Base-by-base conservation (phyloP, 441 rosid genomes). In the Arabidopsis hybrid region DNA sequence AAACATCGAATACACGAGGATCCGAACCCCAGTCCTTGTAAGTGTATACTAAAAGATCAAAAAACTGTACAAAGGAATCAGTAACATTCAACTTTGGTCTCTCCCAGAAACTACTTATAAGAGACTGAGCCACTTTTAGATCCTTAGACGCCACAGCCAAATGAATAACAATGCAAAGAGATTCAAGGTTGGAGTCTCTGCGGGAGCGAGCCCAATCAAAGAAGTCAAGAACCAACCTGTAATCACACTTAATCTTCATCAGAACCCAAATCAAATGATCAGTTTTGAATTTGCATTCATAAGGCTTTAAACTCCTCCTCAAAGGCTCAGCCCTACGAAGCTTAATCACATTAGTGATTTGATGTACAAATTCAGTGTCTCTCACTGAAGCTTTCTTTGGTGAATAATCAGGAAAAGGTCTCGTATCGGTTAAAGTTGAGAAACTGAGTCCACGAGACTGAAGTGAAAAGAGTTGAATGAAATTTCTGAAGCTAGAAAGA, bases 21-120 rank as follows among this genome's bases (percentile, higher is more conserved):
- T 92, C 85, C 18, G 95, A 88, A 70, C 97, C 88, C 99, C 97
- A 94, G 31, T 89, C 92, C 82, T 90, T 92, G 62, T 90, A 90
- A 1, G 97, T 94, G 73, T 90, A 90, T 50, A 92, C 81, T 61
- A 94, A 72, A 56, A 57, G 81, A 65, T 90, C 87, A 70, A 85
- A 75, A 79, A 90, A 89, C 70, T 73, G 84, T 61, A 75, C 49
- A 69, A 83, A 90, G 13, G 86, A 81, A 78, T 46, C 75, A 79
- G 74, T 50, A 65, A 83, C 67, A 84, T 86, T 90, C 65, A 83
- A 55, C 81, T 85, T 84, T 34, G 86, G 85, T 51, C 78, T 90
- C 66, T 72, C 81, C 96, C 95, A 92, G 71, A 82, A 89, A 63
- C 88, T 89, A 9, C 58, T 73, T 29, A 89, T 79, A 26, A 92